These are phyloP conservation scores for Deakozyma indianensis DNA, from an alignment of 805 yeast species.

Conservation along the genomic window DNA sequence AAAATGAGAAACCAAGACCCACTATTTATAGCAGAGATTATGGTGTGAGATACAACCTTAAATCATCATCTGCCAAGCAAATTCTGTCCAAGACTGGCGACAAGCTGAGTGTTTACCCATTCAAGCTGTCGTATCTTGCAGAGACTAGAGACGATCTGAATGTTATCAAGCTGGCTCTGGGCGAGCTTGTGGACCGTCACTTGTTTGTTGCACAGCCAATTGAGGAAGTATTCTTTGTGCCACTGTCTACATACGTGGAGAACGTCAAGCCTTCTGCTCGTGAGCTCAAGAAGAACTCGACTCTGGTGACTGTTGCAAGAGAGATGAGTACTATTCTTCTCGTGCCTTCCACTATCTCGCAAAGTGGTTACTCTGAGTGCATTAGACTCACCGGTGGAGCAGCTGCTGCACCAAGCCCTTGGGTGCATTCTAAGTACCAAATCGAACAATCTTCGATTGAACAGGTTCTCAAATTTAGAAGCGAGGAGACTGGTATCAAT, in stretches of 20 bases:
- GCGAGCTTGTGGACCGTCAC: constrained; percentile 69
- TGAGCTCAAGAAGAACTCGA: constrained; percentile 27
- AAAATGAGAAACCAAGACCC: constrained; percentile 15
- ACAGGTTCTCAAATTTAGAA: constrained; percentile 19
- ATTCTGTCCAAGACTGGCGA: constrained; percentile 59
- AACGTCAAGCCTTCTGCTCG: constrained; percentile 43
- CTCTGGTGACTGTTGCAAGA: constrained; percentile 53
- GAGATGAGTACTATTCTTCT: constrained; percentile 66
- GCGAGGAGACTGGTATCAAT: constrained; percentile 17
- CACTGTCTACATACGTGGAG: constrained; percentile 49
- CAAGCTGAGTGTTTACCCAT: constrained; percentile 75
- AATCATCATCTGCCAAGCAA: constrained; percentile 58
- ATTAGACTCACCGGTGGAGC: constrained; percentile 73
- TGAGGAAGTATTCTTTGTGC: constrained; percentile 56
- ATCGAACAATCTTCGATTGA: constrained; percentile 28
- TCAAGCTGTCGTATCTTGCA: constrained; percentile 66
- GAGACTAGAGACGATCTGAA: constrained; percentile 40
- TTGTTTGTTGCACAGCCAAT: constrained; percentile 63
- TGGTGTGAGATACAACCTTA: constrained; percentile 66
- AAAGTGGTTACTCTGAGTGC: constrained; percentile 35
- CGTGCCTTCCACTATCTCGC: constrained; percentile 24
- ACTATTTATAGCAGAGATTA: constrained; percentile 75
- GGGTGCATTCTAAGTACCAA: constrained; percentile 73
- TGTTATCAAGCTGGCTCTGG: constrained; percentile 57
- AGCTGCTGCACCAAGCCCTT: constrained; percentile 55